A percentile compares a stretch with the other conserved stretches of the same genome.
These are phyloP conservation scores for Butyriboletus appendiculatus DNA, from an alignment of 1,284 basidiomycete genomes.

Conservation along the genomic window DNA sequence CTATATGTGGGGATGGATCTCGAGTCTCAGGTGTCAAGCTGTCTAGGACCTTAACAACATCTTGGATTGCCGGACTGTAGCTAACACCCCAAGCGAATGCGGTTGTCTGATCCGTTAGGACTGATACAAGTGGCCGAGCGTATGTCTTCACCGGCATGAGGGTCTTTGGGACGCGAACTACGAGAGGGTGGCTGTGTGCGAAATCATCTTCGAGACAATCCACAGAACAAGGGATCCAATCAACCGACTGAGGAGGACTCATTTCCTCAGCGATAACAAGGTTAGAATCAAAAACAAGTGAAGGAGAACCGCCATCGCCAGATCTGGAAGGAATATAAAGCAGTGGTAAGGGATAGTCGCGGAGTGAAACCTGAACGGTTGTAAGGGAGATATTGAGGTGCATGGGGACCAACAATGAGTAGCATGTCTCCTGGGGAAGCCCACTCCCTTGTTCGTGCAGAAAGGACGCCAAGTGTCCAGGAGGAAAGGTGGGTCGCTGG, in stretches of 20 bases:
- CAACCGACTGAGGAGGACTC: conserved; percentile 67
- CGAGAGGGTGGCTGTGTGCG: conserved; percentile 56
- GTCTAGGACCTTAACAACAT: conserved; percentile 85
- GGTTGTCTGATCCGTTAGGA: conserved; percentile 68
- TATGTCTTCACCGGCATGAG: conserved; percentile 97
- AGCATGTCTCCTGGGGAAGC: conserved; percentile 71
- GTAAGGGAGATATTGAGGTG: conserved; percentile 75
- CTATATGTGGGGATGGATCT: conserved; percentile 86
- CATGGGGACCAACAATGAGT: conserved; percentile 83
- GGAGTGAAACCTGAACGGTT: conserved; percentile 64
- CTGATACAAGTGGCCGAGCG: conserved; percentile 72
- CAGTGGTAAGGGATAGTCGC: conserved; percentile 82
- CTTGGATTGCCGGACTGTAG: conserved; percentile 85
- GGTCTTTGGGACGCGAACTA: conserved; percentile 82
- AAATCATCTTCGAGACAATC: conserved; percentile 55
- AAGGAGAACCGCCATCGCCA: conserved; percentile 37
- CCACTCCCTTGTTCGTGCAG: conserved; percentile 70
- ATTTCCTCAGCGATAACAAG: conserved; percentile 92
- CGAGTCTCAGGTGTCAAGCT: conserved; percentile 78
- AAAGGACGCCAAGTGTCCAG: conserved; percentile 63
- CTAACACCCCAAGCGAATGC: conserved; percentile 91
- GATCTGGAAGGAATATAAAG: conserved; percentile 56
- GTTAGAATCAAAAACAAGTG: conserved; percentile 75
- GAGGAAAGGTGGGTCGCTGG: conserved; percentile 64
- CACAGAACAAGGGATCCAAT: conserved; percentile 72